Evolutionary conservation across 2,329 filamentous ascomycete genomes (phyloP).

Genomic region (Fusarium bactridioides): DNA sequence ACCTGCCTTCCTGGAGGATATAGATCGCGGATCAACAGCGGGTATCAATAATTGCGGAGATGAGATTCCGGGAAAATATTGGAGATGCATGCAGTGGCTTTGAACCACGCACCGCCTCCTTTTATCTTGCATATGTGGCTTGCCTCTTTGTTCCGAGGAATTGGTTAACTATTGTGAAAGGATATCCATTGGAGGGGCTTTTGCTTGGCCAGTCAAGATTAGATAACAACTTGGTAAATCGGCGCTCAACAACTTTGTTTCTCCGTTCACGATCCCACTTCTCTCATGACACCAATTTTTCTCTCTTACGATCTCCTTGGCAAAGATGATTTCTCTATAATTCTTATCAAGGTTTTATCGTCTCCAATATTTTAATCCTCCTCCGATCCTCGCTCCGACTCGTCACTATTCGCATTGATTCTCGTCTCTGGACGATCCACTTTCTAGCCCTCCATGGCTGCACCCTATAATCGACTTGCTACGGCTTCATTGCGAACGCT

Average conservation of each 20-base stretch:
- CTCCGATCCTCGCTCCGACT: background rate
- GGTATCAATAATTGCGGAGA: conserved; percentile 19
- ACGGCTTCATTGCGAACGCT: conserved; percentile 35
- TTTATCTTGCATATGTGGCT: background rate
- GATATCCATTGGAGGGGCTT: conserved; percentile 30
- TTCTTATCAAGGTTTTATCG: background rate
- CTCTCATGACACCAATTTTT: conserved; percentile 28
- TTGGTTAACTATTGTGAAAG: conserved; percentile 6
- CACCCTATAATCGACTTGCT: conserved; percentile 33
- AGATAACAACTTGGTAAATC: conserved; percentile 41
- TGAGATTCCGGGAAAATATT: conserved; percentile 10
- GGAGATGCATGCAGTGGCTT: background rate
- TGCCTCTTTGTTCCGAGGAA: conserved; percentile 15
- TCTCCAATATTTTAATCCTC: background rate
- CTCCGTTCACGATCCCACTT: conserved; percentile 38
- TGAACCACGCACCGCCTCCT: conserved; percentile 14
- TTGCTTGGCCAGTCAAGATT: conserved; percentile 33
- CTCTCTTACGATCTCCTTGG: conserved; percentile 10
- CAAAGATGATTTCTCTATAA: conserved; percentile 33
- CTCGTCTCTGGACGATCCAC: conserved; percentile 14
- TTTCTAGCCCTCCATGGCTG: conserved; percentile 38
- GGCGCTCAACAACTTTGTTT: conserved; percentile 38
- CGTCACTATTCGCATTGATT: conserved; percentile 7
- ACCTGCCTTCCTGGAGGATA: background rate
- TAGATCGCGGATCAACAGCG: conserved; percentile 26